A percentile compares a stretch with the other conserved stretches of the same genome.
phyloP scores from a whole-genome alignment of 2,329 filamentous ascomycete genomes.

The Pseudomassariella vexata region DNA sequence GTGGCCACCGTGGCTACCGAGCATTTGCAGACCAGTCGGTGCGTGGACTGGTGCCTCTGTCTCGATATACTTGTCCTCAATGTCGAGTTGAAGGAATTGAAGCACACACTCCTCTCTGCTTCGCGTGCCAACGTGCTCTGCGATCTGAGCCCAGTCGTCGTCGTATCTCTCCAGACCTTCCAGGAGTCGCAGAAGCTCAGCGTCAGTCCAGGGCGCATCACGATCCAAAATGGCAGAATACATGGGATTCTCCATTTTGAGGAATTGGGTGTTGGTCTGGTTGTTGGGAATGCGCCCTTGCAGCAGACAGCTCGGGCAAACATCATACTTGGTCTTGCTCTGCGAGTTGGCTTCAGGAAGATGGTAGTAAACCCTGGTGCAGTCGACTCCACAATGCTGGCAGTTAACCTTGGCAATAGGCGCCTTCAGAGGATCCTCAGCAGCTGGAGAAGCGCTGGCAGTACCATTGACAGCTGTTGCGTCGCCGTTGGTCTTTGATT shows the following conservation, averaged over 20 bases:
- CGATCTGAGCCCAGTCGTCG: slow-evolving; percentile 91
- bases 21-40: slow-evolving; percentile 55
- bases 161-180: slow-evolving; percentile 91
- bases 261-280: slow-evolving; percentile 74
- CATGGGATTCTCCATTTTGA: slow-evolving; percentile 81
- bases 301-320: slow-evolving; percentile 87
- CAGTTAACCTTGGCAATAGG: slow-evolving; percentile 71
- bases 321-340: slow-evolving; percentile 69
- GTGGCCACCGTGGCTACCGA: slow-evolving; percentile 70
- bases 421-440: slow-evolving; percentile 59
- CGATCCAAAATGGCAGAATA: slow-evolving; percentile 75
- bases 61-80: slow-evolving; percentile 95
- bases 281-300: slow-evolving; percentile 78
- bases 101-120: slow-evolving; percentile 94
- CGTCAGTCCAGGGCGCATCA: slow-evolving; percentile 85
- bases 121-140: slow-evolving; percentile 85
- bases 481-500: slow-evolving; percentile 73
- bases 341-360: slow-evolving; percentile 49
- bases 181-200: slow-evolving; percentile 80
- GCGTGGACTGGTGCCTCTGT: slow-evolving; percentile 55
- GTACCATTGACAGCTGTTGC: slow-evolving; percentile 60
- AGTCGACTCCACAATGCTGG: slow-evolving; percentile 88
- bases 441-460: slow-evolving; percentile 30
- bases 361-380: slow-evolving; percentile 60
- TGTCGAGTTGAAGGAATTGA: slow-evolving; percentile 93